These are phyloP conservation scores for Diaporthe longicolla DNA, from an alignment of 2,329 filamentous ascomycete genomes.

Conservation along the genomic window DNA sequence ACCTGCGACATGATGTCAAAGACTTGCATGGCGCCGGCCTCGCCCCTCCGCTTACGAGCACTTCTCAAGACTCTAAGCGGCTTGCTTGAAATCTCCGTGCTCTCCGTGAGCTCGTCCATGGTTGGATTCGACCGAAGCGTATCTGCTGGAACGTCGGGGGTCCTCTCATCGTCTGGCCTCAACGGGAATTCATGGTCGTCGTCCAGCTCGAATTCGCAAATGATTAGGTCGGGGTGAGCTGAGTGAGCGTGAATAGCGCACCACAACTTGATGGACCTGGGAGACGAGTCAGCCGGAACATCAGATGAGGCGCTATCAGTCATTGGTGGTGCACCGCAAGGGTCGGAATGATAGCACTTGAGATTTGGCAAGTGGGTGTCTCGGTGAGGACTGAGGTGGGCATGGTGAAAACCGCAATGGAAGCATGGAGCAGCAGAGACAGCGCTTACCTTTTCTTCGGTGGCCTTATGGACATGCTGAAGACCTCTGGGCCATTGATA, in stretches of 20 bases:
- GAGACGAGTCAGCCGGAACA: neutral
- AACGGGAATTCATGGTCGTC: constrained; percentile 80
- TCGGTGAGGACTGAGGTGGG: neutral
- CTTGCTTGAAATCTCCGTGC: constrained; percentile 81
- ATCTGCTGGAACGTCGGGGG: constrained; percentile 77
- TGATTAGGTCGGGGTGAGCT: constrained; percentile 76
- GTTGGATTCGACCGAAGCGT: constrained; percentile 82
- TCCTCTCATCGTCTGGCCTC: constrained; percentile 71
- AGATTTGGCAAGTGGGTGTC: neutral
- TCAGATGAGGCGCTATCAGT: neutral
- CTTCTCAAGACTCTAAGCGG: constrained; percentile 83
- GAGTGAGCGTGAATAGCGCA: constrained; percentile 86
- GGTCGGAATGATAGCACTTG: neutral
- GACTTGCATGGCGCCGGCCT: constrained; percentile 88
- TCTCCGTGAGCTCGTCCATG: constrained; percentile 79
- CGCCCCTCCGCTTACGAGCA: constrained; percentile 80
- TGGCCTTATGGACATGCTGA: constrained; percentile 80
- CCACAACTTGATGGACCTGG: constrained; percentile 79
- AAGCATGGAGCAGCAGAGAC: neutral
- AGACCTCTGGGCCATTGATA: constrained; percentile 86
- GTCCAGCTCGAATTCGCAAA: constrained; percentile 91
- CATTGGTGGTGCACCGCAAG: neutral
- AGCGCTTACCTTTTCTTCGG: constrained; percentile 59
- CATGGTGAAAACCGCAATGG: neutral
- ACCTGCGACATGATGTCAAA: constrained; percentile 95